Evolutionary conservation across 345 rosid genomes (phyloP), one percentile per base, ranked within the genome.

Genomic region (Eucalyptus tenuipes): DNA sequence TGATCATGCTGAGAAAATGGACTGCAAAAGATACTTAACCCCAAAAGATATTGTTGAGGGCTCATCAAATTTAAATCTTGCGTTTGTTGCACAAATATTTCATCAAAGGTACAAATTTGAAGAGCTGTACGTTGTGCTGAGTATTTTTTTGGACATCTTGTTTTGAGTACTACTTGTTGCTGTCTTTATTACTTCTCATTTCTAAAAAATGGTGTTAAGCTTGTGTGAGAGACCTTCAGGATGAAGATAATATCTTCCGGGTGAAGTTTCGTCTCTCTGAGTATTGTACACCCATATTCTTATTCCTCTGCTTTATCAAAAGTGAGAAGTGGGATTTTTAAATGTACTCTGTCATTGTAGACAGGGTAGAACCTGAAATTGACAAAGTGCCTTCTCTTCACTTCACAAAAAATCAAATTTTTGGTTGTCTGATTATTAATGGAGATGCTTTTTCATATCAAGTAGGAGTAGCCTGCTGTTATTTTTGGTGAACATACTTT

Each of bases 41-140:
- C 97, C 99, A 20, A 93, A 93, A 88, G 99, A 97, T 91, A 96
- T 97, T 52, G 94, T 93, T 50, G 98, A 96, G 88, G 98, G 99
- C 85, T 95, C 94, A 33, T 42, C 98, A 80, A 97, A 94, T 91
- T 90, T 97, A 90, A 97, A 97, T 92, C 98, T 97, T 48, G 99
- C 98, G 9, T 96, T 97, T 80, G 95, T 96, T 85, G 99, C 98
- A 48, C 98, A 96, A 88, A 96, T 97, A 87, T 97, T 97, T 92
- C 99, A 96, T 85, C 93, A 93, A 90, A 96, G 99, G 99, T 97
- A 88, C 86, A 90, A 89, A 90, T 49, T 27, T 27, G 29, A 86
- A 71, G 18, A n/a, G 64, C 52, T 47, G 53, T 88, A 84, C 3
- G 0, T 33, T 24, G 44, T 40, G 8, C 85, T 37, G 53, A 37